phyloP scores from a whole-genome alignment of 768 basidiomycete species.

The Tylopilus sp. region DNA sequence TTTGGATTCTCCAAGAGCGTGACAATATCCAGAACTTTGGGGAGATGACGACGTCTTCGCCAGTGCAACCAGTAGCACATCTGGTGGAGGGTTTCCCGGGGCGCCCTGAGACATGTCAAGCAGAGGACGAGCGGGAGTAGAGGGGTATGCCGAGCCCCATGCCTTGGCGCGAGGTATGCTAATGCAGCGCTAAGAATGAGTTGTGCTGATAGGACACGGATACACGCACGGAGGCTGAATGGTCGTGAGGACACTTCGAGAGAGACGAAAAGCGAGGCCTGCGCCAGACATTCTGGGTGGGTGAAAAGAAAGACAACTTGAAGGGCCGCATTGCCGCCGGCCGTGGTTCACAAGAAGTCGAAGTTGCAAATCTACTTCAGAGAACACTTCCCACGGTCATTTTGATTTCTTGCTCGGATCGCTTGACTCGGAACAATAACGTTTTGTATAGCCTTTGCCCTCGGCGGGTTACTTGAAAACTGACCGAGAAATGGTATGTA shows the following conservation, averaged over 20 bases:
- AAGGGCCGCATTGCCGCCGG: too few species aligned
- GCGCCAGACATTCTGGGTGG: background rate
- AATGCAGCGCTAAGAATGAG: background rate
- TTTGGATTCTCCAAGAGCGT: conserved; percentile 53
- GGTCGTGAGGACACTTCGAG: conserved; percentile 39
- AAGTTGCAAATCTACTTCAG: too few species aligned
- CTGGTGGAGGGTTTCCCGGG: conserved; percentile 63
- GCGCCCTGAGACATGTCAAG: conserved; percentile 78
- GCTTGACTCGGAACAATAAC: too few species aligned
- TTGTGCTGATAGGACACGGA: too few species aligned
- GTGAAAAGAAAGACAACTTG: too few species aligned
- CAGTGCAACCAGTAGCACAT: conserved; percentile 47
- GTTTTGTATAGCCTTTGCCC: too few species aligned
- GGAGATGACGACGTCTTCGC: conserved; percentile 41
- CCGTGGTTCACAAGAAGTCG: too few species aligned
- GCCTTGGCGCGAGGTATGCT: conserved; percentile 58
- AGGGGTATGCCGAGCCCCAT: conserved; percentile 48
- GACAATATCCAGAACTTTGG: conserved; percentile 50
- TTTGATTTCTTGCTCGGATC: too few species aligned
- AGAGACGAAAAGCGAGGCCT: conserved; percentile 34
- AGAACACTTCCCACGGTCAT: too few species aligned
- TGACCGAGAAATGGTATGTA: too few species aligned
- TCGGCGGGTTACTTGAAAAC: too few species aligned
- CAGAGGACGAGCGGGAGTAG: conserved; percentile 44
- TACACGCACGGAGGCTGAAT: conserved; percentile 44